Conservation (phyloP, 805 yeast species). For the Saccharomycopsis sp. region DNA sequence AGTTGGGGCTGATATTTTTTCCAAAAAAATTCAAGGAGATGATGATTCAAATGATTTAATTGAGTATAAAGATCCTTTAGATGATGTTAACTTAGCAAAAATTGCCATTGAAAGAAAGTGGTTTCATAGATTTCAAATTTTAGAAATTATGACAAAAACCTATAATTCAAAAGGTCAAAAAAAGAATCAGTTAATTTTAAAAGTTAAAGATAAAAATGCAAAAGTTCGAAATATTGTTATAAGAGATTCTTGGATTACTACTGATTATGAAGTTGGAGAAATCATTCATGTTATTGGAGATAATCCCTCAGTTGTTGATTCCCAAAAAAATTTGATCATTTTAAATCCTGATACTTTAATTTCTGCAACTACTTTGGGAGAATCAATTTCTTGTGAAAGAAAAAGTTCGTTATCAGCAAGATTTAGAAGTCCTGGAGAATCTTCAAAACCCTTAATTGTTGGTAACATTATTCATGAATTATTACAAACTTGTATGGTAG, state of each 20-base stretch:
- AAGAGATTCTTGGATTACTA: conserved; percentile 49
- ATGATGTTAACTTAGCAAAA: conserved; percentile 10
- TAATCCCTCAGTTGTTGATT: conserved; percentile 31
- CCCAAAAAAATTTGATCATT: conserved; percentile 51
- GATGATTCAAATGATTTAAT: not conserved
- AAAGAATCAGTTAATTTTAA: conserved; percentile 28
- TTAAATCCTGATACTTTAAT: conserved; percentile 78
- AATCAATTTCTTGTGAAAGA: conserved; percentile 64
- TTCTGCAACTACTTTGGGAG: conserved; percentile 75
- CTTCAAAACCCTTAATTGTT: conserved; percentile 53
- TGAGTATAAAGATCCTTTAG: conserved; percentile 9
- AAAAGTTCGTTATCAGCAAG: conserved; percentile 51
- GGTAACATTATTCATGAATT: conserved; percentile 78
- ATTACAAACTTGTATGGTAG: conserved; percentile 38
- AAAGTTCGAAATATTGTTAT: conserved; percentile 34
- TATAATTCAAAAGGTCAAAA: conserved; percentile 11
- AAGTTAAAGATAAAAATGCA: conserved; percentile 34
- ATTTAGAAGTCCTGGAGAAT: conserved; percentile 53
- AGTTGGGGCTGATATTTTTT: conserved; percentile 7
- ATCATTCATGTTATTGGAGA: conserved; percentile 51
- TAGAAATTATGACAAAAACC: conserved; percentile 2
- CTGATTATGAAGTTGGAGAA: conserved; percentile 41
- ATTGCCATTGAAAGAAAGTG: conserved; percentile 12
- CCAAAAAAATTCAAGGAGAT: conserved; percentile 4
- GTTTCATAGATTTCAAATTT: conserved; percentile 16